A percentile compares a stretch with the other conserved stretches of the same genome.
Conservation (phyloP, 1,284 basidiomycete genomes). For the Malassezia globosa region DNA sequence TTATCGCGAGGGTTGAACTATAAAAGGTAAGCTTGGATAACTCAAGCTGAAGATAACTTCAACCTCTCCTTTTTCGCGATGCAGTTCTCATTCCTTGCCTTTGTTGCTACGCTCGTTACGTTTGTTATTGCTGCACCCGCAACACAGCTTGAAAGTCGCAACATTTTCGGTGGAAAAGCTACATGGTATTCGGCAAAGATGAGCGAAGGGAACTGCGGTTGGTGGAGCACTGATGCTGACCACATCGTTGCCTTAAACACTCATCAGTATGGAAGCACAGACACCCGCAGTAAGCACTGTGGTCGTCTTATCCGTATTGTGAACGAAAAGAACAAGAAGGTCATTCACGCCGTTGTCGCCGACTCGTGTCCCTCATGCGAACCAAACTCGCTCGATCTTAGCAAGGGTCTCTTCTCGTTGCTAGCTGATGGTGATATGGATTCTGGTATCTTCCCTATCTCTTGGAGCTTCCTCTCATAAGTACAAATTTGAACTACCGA, state of each 20-base stretch:
- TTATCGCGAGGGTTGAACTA: too few species aligned
- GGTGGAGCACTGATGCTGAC: conserved; percentile 18
- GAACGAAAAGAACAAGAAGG: conserved; percentile 54
- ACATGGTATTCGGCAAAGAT: conserved; percentile 36
- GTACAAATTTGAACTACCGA: too few species aligned
- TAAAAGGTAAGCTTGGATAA: too few species aligned
- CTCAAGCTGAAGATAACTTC: too few species aligned
- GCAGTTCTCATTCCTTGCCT: conserved; percentile 25
- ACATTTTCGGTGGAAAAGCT: conserved; percentile 28
- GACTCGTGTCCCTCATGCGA: conserved; percentile 66
- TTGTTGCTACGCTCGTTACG: conserved; percentile 22
- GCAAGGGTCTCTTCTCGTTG: conserved; percentile 58
- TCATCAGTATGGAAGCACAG: conserved; percentile 24
- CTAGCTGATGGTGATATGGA: conserved; percentile 38
- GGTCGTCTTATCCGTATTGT: conserved; percentile 58
- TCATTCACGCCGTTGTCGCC: conserved; percentile 56
- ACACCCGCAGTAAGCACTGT: conserved; percentile 49
- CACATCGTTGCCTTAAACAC: conserved; percentile 41
- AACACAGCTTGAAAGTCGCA: not conserved
- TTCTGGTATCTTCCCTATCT: conserved; percentile 38
- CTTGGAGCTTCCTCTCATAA: conserved; percentile 23
- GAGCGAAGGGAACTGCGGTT: conserved; percentile 24
- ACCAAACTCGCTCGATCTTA: conserved; percentile 65
- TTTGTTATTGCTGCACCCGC: conserved; percentile 28
- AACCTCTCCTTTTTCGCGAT: conserved; percentile 19